Percentiles rank a stretch among this genome's conserved stretches.
phyloP scores from a whole-genome alignment of 2,329 filamentous ascomycete species.

The Aspergillus carbonarius region DNA sequence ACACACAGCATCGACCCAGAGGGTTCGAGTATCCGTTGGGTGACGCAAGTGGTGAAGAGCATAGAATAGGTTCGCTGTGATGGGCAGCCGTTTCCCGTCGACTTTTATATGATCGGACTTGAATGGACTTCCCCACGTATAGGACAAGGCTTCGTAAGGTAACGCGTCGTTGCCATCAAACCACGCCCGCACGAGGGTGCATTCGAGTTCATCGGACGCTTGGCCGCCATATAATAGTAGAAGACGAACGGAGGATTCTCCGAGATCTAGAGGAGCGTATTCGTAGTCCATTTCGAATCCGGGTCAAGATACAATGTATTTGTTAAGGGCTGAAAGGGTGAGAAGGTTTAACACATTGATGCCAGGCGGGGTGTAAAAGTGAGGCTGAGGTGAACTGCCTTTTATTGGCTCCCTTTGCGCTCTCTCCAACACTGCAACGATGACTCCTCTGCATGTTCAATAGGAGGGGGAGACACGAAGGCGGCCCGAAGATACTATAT shows the following conservation, averaged over 20 bases:
- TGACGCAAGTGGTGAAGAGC: neutral
- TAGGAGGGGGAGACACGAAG: no score
- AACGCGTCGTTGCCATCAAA: neutral
- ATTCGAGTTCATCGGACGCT: neutral
- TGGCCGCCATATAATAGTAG: neutral
- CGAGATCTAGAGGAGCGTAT: neutral
- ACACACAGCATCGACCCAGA: neutral
- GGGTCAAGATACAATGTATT: no score
- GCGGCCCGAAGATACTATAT: neutral
- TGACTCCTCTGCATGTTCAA: neutral
- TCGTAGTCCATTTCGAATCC: neutral
- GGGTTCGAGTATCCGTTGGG: neutral
- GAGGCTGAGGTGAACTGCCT: neutral
- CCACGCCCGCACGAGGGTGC: neutral
- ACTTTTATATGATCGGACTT: neutral
- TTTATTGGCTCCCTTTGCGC: neutral
- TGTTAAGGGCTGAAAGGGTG: no score
- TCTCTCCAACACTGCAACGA: neutral
- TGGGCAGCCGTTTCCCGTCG: neutral
- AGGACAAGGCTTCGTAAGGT: neutral
- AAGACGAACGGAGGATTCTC: neutral
- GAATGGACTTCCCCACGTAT: neutral
- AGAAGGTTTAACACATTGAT: no score
- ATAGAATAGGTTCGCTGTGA: neutral
- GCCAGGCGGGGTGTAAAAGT: neutral